These are phyloP conservation scores for Metarhizium album DNA, from an alignment of 2,329 filamentous ascomycete species.

Conservation along the genomic window DNA sequence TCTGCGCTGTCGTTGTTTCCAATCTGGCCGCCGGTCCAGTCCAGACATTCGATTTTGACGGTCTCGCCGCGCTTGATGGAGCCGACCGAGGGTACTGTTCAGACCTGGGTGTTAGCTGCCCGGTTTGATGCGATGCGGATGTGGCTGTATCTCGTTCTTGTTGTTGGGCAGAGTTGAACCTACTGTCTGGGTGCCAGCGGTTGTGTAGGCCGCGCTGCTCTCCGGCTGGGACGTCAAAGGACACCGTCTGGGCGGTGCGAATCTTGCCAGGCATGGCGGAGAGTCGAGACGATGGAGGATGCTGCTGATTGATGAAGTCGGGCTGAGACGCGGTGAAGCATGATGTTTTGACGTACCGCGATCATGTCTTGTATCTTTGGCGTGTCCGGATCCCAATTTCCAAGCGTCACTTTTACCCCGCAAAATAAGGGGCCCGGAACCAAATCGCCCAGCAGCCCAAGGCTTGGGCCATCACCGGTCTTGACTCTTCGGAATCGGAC, in stretches of 20 bases:
- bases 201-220: slow-evolving; percentile 68
- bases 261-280: slow-evolving; percentile 35
- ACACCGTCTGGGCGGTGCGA: slow-evolving; percentile 42
- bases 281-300: no score
- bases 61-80: slow-evolving; percentile 74
- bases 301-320: not conserved
- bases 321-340: not conserved
- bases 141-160: no score
- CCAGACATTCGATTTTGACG: slow-evolving; percentile 87
- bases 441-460: no score
- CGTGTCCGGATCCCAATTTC: no score
- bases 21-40: slow-evolving; percentile 80
- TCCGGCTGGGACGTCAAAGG: slow-evolving; percentile 55
- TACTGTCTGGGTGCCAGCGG: slow-evolving; percentile 87
- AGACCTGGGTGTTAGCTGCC: no score
- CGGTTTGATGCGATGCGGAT: no score
- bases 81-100: slow-evolving; percentile 61
- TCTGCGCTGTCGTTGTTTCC: slow-evolving; percentile 84
- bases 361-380: no score
- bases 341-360: no score
- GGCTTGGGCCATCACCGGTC: no score
- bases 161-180: no score
- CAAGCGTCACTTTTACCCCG: not conserved
- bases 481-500: no score
- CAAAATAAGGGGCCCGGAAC: not conserved